A percentile compares a stretch with the other conserved stretches of the same genome.
phyloP scores from a whole-genome alignment of 192 early-diverging fungal genomes.

The Coemansia furcata region DNA sequence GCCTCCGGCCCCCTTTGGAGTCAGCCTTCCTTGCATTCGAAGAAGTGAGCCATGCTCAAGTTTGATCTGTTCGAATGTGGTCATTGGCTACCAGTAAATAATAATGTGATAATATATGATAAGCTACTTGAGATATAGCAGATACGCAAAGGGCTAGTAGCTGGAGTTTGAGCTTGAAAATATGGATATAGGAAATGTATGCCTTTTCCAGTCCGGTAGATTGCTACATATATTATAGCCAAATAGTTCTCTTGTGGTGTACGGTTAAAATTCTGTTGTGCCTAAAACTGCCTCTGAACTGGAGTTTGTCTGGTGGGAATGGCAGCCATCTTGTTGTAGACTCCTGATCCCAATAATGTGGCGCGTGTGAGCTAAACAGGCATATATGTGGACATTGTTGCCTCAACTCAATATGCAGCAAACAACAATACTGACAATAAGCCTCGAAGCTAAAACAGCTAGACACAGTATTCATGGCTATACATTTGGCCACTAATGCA shows the following conservation, averaged over 20 bases:
- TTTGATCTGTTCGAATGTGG: not conserved
- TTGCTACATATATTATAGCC: not conserved
- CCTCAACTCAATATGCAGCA: constrained; percentile 57
- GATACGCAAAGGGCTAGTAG: not conserved
- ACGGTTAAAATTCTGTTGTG: not conserved
- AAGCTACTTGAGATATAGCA: not conserved
- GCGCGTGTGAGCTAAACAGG: not conserved
- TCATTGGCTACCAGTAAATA: not conserved
- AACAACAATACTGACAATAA: not conserved
- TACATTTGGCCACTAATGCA: not conserved
- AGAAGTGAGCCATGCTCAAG: not conserved
- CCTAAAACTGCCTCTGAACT: not conserved
- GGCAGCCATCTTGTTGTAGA: not conserved
- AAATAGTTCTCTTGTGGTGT: not conserved
- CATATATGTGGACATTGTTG: not conserved
- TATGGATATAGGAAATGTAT: not conserved
- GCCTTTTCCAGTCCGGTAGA: not conserved
- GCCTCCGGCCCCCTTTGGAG: no score
- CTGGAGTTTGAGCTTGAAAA: not conserved
- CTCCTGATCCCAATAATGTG: not conserved
- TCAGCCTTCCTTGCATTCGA: no score
- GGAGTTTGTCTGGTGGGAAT: not conserved
- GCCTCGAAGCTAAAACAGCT: not conserved
- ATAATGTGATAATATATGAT: not conserved
- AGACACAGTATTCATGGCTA: not conserved